phyloP scores from a whole-genome alignment of 2,329 filamentous ascomycete species.

The Pyricularia sp. region DNA sequence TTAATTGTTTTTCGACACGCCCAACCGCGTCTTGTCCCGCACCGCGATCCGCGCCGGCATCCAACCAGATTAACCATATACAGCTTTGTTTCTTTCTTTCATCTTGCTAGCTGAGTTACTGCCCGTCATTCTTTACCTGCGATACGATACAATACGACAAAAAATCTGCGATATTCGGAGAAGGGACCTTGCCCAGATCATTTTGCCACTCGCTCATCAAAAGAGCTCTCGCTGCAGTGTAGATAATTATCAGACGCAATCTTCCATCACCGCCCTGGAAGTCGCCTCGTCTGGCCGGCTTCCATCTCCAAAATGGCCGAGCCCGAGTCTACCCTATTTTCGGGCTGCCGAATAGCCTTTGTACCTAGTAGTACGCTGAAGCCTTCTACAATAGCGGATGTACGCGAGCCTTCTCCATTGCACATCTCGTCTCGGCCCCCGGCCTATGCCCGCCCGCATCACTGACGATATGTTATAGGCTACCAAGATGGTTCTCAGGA shows the following conservation, averaged over 20 bases:
- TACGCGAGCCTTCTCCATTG: conserved; percentile 10
- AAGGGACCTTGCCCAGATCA: not conserved
- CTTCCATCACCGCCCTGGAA: not conserved
- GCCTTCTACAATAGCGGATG: conserved; percentile 27
- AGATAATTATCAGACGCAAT: not conserved
- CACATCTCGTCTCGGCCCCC: not conserved
- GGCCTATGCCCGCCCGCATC: not conserved
- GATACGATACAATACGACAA: not conserved
- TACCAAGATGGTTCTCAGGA: conserved; percentile 27
- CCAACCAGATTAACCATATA: not conserved
- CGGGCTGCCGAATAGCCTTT: conserved; percentile 28
- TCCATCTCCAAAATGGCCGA: not conserved
- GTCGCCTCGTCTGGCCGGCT: not conserved
- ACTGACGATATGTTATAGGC: conserved; percentile 18
- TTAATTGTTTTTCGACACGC: conserved; percentile 3
- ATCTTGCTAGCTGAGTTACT: not conserved
- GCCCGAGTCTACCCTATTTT: not conserved
- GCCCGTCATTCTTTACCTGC: not conserved
- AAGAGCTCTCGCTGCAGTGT: not conserved
- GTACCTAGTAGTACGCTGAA: conserved; percentile 28
- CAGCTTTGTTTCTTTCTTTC: not conserved
- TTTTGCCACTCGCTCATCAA: not conserved
- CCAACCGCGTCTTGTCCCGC: conserved; percentile 1
- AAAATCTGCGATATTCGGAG: not conserved
- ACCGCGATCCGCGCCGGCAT: not conserved